Base-by-base conservation (phyloP, 345 rosid species). In the Balakata baccata region DNA sequence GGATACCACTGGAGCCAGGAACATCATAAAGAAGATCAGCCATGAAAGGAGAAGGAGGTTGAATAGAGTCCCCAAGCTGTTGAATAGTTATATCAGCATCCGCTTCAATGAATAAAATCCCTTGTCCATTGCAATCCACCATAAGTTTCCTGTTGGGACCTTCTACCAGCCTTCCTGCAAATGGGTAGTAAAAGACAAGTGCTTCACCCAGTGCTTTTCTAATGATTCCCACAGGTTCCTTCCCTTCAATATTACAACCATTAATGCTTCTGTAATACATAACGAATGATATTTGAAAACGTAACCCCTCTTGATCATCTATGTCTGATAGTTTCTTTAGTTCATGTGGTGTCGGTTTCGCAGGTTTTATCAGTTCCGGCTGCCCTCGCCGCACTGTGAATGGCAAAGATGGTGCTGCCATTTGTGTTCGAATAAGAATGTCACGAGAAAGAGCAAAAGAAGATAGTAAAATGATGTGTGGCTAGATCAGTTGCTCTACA, bases 71-170 rank as follows among this genome's bases (percentile, higher is more conserved):
- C 4, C 73, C 69, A 0, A 79, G 50, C 12, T 74, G 68, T 6
- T 65, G 61, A 41, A 80, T 0, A 0, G 23, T n/a, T 3, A 66
- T 43, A 29, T 66, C 64, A 12, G 77, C 77, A 18, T 74, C 66
- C 1, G 79, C 82, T 47, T 72, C 73, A 6, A 80, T 51, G 22
- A 80, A 80, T 60, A 80, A 11, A n/a, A 71, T 62, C 11, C 79
- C 83, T 50, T 80, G 70, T 2, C 74, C 80, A 1, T 17, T 80
- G 22, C 80, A 80, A n/a, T 75, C 77, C 54, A 80, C 83, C 8
- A 53, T 5, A 25, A 80, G 80, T 53, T 74, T 79, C 16, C 71
- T 22, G 5, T 46, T 43, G 47, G 62, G 23, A 22, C 74, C 74
- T 64, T 74, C 74, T 14, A 61, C 38, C 10, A 74, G 16, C n/a